Conservation (phyloP, 495 filamentous ascomycete species). For the Penicillium cataractarum region DNA sequence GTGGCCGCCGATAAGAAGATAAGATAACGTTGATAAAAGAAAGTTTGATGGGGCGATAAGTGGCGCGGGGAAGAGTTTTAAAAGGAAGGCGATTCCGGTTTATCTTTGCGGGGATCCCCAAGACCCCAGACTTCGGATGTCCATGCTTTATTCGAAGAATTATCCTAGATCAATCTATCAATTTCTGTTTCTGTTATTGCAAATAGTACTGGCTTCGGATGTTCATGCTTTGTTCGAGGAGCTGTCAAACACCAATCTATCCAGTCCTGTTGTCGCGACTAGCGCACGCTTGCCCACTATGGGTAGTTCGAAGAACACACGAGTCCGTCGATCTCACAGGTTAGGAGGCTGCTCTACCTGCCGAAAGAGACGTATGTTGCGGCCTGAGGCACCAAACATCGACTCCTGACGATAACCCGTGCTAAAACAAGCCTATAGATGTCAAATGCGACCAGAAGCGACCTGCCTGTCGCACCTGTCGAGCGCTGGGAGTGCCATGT, state of each 20-base stretch:
- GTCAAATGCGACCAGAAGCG: constrained; percentile 46
- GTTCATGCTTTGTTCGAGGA: neutral
- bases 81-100: constrained; percentile 13
- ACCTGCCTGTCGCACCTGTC: constrained; percentile 39
- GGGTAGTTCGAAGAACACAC: constrained; percentile 25
- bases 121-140: constrained; percentile 11
- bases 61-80: neutral
- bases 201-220: neutral
- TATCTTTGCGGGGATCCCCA: constrained; percentile 3
- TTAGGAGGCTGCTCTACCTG: constrained; percentile 42
- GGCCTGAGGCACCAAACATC: neutral
- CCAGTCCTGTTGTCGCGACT: neutral
- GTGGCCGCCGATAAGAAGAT: constrained; percentile 7
- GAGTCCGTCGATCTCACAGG: constrained; percentile 36
- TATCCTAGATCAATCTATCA: constrained; percentile 1
- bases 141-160: constrained; percentile 2
- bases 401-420: too few species aligned
- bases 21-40: neutral
- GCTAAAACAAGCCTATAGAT: constrained; percentile 15
- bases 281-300: constrained; percentile 4
- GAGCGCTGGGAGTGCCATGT: constrained; percentile 30
- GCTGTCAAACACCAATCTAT: constrained; percentile 3
- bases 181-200: neutral
- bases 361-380: constrained; percentile 27
- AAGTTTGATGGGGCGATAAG: constrained; percentile 4